Base-by-base conservation (phyloP, 345 rosid genomes). In the Camelina laxa region DNA sequence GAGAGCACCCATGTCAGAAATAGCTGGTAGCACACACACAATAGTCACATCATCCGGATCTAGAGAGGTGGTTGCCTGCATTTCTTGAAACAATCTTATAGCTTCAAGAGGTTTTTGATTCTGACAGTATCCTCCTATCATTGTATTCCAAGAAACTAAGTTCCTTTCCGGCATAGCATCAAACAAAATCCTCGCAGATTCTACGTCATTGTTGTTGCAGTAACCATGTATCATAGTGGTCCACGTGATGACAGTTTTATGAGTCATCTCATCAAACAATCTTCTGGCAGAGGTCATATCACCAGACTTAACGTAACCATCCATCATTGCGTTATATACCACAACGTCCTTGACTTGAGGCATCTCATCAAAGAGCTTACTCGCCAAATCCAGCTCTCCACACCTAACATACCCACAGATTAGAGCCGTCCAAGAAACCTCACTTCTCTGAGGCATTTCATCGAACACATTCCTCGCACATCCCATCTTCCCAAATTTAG, bases 341-440 rank as follows among this genome's bases (percentile, higher is more conserved):
- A 88, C 91, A 73, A 76, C 60, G 65, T 92, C 93, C 35, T 61
- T 77, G 60, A 67, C 80, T 67, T 66, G 84, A 27, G 86, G 81
- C 92, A 92, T 86, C 62, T 80, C 80, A 71, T 80, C 77, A 7
- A 87, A 89, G 30, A 92, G 76, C 30, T 78, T 68, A 81, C 64
- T 53, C 0, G 97, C 96, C 13, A 61, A 70, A 38, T 5, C 62
- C 76, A 89, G 67, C 76, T 87, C 80, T 8, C 87, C 88, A 24
- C 75, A 72, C 81, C 75, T 87, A 55, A 79, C 75, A 49, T 85
- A 88, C 39, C 96, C 93, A 30, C 88, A 76, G 16, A 92, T 82
- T 7, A 89, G 66, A 61, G 87, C 93, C 0, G 97, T 92, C 97
- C 96, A 88, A 0, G 96, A 88, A 45, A 88, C 92, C 59, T 79